phyloP scores from a whole-genome alignment of 305 asterid species.

The Rubia peregrina region DNA sequence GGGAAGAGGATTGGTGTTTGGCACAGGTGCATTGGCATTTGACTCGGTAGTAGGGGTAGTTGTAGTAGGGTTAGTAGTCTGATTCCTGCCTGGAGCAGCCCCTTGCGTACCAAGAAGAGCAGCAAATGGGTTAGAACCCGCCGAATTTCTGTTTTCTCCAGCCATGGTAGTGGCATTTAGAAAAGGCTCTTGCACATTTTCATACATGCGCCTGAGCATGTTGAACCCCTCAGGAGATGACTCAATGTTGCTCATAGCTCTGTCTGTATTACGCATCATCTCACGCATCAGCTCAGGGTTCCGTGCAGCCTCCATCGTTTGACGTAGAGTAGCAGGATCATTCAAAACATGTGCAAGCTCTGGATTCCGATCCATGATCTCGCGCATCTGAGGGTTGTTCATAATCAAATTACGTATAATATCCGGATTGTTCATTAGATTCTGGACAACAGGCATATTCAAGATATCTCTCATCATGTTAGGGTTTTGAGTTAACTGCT shows the following conservation, averaged over 20 bases:
- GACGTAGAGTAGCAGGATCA: conserved; percentile 45
- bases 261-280: conserved; percentile 49
- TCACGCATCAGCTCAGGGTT: conserved; percentile 53
- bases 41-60: conserved; percentile 25
- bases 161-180: conserved; percentile 40
- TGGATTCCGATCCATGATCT: conserved; percentile 44
- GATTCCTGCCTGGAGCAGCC: conserved; percentile 23
- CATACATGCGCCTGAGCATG: conserved; percentile 53
- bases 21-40: conserved; percentile 33
- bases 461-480: conserved; percentile 44
- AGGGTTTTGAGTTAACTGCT: conserved; percentile 39
- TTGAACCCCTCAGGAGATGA: conserved; percentile 49
- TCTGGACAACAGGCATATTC: conserved; percentile 41
- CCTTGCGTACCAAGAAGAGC: conserved; percentile 35
- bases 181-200: conserved; percentile 46
- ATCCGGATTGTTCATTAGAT: conserved; percentile 42
- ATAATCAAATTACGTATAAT: conserved; percentile 38
- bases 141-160: conserved; percentile 32
- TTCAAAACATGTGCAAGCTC: conserved; percentile 44
- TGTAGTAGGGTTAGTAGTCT: conserved; percentile 24
- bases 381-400: conserved; percentile 53
- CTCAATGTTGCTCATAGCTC: conserved; percentile 47
- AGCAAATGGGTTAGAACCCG: conserved; percentile 36
- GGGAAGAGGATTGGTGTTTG: conserved; percentile 46
- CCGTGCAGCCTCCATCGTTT: conserved; percentile 49